These are phyloP conservation scores for Glycine soja DNA, from an alignment of 306 rosid species.

Conservation along the genomic window DNA sequence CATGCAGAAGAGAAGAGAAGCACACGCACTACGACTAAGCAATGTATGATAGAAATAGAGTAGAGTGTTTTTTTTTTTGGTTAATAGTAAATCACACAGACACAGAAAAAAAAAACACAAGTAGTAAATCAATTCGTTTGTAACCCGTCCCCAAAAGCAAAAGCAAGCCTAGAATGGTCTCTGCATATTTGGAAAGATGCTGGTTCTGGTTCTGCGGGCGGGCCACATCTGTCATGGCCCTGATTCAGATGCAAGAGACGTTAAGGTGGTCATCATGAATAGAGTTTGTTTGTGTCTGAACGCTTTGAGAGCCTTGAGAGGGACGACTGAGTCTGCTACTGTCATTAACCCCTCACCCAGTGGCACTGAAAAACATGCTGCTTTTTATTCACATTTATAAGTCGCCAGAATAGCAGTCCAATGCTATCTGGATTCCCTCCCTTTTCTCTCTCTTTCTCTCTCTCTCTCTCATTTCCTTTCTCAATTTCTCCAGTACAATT, in stretches of 20 bases:
- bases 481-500: constrained; percentile 40
- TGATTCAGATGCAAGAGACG: constrained; percentile 65
- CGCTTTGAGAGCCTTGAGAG: constrained; percentile 53
- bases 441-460: not conserved
- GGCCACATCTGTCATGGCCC: constrained; percentile 65
- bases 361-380: constrained; percentile 96
- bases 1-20: constrained; percentile 1
- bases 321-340: constrained; percentile 69
- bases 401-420: constrained; percentile 37
- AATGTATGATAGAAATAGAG: not conserved
- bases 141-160: not conserved
- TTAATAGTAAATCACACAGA: not conserved
- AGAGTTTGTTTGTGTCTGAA: constrained; percentile 68
- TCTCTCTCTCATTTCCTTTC: constrained; percentile 26
- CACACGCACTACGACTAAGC: too few species aligned
- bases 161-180: constrained; percentile 66
- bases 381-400: constrained; percentile 65
- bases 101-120: not conserved
- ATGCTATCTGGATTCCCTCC: constrained; percentile 29
- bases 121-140: constrained; percentile 10
- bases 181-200: constrained; percentile 75
- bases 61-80: too few species aligned
- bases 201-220: constrained; percentile 44
- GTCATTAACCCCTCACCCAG: constrained; percentile 64
- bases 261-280: constrained; percentile 52